Evolutionary conservation across 768 basidiomycete genomes (phyloP), one percentile per base, ranked within the genome.

Genomic region (Candolleomyces aberdarensis): DNA sequence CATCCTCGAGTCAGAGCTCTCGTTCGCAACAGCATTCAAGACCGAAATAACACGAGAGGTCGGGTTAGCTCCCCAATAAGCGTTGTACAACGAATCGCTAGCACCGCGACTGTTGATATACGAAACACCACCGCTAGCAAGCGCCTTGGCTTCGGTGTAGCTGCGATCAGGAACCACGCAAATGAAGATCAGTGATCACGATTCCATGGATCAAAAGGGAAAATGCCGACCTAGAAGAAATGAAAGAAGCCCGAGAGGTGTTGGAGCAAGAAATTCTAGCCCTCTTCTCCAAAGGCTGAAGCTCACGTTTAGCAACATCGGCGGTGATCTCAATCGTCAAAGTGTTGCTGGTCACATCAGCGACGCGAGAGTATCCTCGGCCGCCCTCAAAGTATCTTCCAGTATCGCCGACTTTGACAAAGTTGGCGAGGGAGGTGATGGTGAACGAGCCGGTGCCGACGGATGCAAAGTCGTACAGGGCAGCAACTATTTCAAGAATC

Each of bases 391-490:
- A 56, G 17, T 14, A n/a, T 29, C 29, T 32, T 10, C 10, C 52
- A 54, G 31, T 39, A 5, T 39, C 20, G 70, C 67, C 69, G 56
- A 68, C 63, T 22, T 74, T 68, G 61, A 72, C 67, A 73, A 82
- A 80, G 56, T 69, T 71, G 15, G 72, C 72, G 29, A 74, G 64
- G 15, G 80, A 79, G 41, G 68, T 69, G 64, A 82, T 78, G 31
- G 71, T 69, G 71, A 73, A 81, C 14, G 67, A 69, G 8, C 79
- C 79, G 11, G 74, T 63, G 47, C 79, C 80, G 53, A 69, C 70
- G 26, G 74, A 62, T 11, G 73, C 71, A 61, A 82, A 81, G 69
- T 80, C 74, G 69, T 70, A 81, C 43, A 82, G 70, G 3, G 75
- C 62, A 17, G 75, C 74, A 54, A 81, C 78, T 80, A 58, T 15